Conservation (phyloP, 768 basidiomycete genomes). For the Clathrus columnatus region DNA sequence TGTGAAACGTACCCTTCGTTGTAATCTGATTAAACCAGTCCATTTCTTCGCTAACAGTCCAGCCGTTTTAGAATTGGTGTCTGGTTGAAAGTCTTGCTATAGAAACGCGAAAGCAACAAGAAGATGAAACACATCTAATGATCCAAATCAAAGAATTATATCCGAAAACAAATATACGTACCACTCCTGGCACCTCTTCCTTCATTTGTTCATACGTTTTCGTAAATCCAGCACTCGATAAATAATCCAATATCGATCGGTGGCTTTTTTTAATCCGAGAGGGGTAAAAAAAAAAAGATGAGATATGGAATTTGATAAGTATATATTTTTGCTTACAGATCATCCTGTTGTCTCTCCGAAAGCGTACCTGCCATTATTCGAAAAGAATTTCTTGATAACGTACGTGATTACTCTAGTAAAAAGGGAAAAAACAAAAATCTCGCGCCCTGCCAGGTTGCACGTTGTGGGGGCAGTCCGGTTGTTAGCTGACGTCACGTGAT, state of each 20-base stretch:
- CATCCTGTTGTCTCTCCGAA: conserved; percentile 7
- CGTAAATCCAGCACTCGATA: conserved; percentile 55
- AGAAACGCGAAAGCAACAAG: background rate
- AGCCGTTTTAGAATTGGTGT: conserved; percentile 78
- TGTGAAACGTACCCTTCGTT: conserved; percentile 67
- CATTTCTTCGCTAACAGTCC: conserved; percentile 96
- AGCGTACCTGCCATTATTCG: background rate
- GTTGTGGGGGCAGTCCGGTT: background rate
- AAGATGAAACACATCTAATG: background rate
- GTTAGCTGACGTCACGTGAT: background rate
- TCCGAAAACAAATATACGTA: too few relatives aligned
- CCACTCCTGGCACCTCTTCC: conserved; percentile 25
- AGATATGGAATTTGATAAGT: background rate
- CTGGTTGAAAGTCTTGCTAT: conserved; percentile 61
- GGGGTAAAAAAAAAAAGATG: background rate
- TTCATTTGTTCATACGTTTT: conserved; percentile 55
- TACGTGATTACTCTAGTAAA: background rate
- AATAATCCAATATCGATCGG: conserved; percentile 75
- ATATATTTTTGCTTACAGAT: background rate
- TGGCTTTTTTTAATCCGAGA: conserved; percentile 37
- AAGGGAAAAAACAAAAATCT: too few relatives aligned
- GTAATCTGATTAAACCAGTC: conserved; percentile 91
- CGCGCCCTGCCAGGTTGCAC: background rate
- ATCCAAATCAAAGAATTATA: background rate
- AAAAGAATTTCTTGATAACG: background rate